Conservation (phyloP, 2,329 filamentous ascomycete species). For the Trichoderma gracile region DNA sequence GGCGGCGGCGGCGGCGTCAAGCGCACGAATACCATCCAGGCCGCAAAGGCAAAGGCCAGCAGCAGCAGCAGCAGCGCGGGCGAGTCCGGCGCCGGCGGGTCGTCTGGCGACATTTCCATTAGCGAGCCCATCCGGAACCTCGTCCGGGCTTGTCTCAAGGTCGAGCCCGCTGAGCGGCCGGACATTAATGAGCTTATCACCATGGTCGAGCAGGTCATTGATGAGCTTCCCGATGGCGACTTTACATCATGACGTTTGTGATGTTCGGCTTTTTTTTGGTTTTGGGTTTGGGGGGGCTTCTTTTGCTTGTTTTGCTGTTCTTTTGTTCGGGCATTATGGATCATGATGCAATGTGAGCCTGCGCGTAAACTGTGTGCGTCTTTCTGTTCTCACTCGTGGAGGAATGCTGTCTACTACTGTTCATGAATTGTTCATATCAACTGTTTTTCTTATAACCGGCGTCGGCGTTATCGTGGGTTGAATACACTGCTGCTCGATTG, state of each 20-base stretch:
- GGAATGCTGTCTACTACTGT: neutral
- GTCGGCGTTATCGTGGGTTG: conserved; percentile 17
- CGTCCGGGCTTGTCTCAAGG: conserved; percentile 79
- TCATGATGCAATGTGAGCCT: conserved; percentile 13
- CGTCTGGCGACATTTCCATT: conserved; percentile 53
- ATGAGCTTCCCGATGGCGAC: conserved; percentile 54
- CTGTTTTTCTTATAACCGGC: neutral
- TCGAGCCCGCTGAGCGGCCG: conserved; percentile 85
- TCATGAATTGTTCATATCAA: conserved; percentile 9
- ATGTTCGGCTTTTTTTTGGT: neutral
- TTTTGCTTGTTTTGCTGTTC: neutral
- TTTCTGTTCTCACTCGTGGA: conserved; percentile 4
- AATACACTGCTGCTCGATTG: neutral
- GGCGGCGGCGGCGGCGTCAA: conserved; percentile 54
- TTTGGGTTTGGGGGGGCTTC: neutral
- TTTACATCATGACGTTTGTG: conserved; percentile 28
- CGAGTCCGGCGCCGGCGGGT: conserved; percentile 32
- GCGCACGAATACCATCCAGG: conserved; percentile 46
- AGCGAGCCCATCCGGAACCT: conserved; percentile 84
- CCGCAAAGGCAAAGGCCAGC: conserved; percentile 35
- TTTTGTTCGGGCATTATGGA: neutral
- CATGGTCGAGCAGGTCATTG: conserved; percentile 73
- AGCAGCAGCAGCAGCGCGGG: conserved; percentile 28
- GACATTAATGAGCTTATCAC: conserved; percentile 81
- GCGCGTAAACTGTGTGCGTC: neutral